A percentile compares a stretch with the other conserved stretches of the same genome.
These are phyloP conservation scores for Russula sp. DNA, from an alignment of 768 basidiomycete species.

Conservation along the genomic window DNA sequence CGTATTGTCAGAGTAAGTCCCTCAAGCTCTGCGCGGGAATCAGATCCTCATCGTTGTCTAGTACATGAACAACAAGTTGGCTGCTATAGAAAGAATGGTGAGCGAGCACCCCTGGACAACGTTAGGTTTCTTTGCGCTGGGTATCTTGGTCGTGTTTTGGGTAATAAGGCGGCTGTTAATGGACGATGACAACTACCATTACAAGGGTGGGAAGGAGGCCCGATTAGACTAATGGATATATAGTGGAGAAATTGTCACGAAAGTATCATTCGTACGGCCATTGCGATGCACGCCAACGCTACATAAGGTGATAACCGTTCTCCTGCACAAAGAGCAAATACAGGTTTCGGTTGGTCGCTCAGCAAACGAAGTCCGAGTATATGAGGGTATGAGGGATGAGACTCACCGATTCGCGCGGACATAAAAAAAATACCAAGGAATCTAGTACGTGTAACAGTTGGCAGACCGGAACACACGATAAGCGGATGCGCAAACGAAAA, in stretches of 20 bases:
- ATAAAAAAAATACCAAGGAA: conserved; percentile 94
- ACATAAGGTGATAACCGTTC: conserved; percentile 97
- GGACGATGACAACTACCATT: conserved; percentile 23
- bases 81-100: conserved; percentile 34
- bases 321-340: conserved; percentile 45
- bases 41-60: conserved; percentile 19
- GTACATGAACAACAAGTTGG: conserved; percentile 37
- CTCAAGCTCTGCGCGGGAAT: conserved; percentile 5
- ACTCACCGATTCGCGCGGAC: conserved; percentile 88
- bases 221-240: conserved; percentile 22
- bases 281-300: conserved; percentile 84
- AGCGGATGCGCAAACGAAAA: not conserved
- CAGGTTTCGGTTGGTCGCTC: not conserved
- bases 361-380: not conserved
- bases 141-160: conserved; percentile 29
- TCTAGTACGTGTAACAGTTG: conserved; percentile 42
- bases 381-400: not conserved
- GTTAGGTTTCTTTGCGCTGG: conserved; percentile 30
- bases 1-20: conserved; percentile 57
- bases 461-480: conserved; percentile 1
- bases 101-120: conserved; percentile 34
- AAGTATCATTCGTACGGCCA: conserved; percentile 75
- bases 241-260: conserved; percentile 35
- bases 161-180: conserved; percentile 32
- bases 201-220: conserved; percentile 20